Base-by-base conservation (phyloP, 1,284 basidiomycete genomes). In the Cutaneotrichosporon curvatum region DNA sequence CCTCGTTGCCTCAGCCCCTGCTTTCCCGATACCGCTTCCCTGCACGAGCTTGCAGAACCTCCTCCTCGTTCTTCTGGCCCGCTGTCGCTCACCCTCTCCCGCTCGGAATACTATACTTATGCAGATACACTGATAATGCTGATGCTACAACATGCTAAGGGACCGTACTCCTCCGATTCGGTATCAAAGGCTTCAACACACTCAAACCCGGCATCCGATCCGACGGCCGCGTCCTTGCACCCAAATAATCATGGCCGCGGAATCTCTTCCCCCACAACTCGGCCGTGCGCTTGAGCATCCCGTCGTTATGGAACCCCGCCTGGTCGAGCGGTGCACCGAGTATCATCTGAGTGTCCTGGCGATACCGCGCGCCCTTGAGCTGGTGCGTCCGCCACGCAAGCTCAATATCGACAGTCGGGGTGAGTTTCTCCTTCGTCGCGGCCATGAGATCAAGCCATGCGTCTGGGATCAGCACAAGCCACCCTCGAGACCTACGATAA, bases 351-450 rank as follows among this genome's bases (percentile, higher is more conserved):
- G 59, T 67, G 20, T 62, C 63, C 15, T 18, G 2, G 9, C 45
- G 46, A 45, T 70, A 72, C 7, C 48, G 32, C 4, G 36, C 42
- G 3, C 55, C 57, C 32, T 53, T 48, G 18, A 71, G 62, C 46
- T 71, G 64, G 45, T 72, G 70, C 6, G 70, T 70, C 39, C 67
- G 66, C 70, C 69, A 70, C 7, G 61, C 61, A 19, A 70, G 55
- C 43, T 70, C 67, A 40, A 72, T 68, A 41, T 70, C 68, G 20
- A 62, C 39, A 3, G 60, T 54, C 14, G 55, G 51, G 8, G 58
- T 55, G 18, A 63, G 51, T 37, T 54, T 58, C 14, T 41, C 30
- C 15, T 40, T 43, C 14, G 22, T 31, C 2, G 59, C 43, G 14
- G 50, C 40, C 48, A 59, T 58, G 34, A 68, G 50, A 40, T 68